These are phyloP conservation scores for Colletotrichum tamarilloi DNA, from an alignment of 2,329 filamentous ascomycete species.

Conservation along the genomic window DNA sequence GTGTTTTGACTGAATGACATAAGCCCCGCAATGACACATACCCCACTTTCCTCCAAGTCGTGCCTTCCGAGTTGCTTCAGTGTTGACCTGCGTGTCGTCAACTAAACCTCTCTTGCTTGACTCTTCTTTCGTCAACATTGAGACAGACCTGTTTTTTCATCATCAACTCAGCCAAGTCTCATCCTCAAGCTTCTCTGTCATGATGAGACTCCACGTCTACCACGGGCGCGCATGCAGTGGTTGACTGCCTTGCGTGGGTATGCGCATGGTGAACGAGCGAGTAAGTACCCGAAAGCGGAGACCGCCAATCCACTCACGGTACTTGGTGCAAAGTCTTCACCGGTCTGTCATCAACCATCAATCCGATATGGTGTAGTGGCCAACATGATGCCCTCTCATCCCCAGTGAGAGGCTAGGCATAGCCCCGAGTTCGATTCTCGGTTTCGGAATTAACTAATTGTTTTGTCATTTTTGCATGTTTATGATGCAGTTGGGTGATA, in stretches of 20 bases:
- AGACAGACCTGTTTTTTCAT: neutral
- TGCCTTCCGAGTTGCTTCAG: neutral
- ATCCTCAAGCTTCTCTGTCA: neutral
- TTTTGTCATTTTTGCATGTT: neutral
- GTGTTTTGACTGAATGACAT: neutral
- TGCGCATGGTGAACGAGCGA: neutral
- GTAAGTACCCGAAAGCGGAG: neutral
- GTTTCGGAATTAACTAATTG: neutral
- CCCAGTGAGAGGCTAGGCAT: neutral
- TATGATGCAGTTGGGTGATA: too few relatives aligned
- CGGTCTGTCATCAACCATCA: rapidly evolving
- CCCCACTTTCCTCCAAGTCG: constrained; percentile 8
- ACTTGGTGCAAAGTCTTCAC: neutral
- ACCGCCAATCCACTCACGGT: neutral
- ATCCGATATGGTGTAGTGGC: constrained; percentile 17
- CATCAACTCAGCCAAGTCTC: neutral
- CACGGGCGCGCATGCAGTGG: neutral
- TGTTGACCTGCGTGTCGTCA: neutral
- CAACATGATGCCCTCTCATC: constrained; percentile 14
- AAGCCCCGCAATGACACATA: constrained; percentile 14
- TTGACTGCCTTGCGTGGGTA: neutral
- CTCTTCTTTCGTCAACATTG: neutral
- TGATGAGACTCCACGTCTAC: neutral
- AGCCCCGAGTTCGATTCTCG: constrained; percentile 21
- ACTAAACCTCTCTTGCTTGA: too few relatives aligned